A percentile compares a stretch with the other conserved stretches of the same genome.
phyloP scores from a whole-genome alignment of 495 filamentous ascomycete species.

The Podospora sp. region DNA sequence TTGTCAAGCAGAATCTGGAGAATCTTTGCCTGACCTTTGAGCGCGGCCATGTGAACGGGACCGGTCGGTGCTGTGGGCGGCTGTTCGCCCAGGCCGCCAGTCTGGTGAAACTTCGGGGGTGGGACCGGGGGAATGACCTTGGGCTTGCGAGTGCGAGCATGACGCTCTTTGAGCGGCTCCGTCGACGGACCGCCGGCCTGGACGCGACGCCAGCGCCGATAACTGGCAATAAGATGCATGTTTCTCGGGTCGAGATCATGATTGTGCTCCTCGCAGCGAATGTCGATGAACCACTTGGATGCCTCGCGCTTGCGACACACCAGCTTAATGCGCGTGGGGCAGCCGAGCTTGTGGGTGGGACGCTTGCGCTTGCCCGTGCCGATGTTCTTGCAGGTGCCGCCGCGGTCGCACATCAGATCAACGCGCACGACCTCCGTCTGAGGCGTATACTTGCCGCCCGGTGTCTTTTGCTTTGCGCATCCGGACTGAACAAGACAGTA shows the following conservation, averaged over 20 bases:
- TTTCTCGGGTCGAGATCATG: constrained; percentile 31
- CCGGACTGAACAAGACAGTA: constrained; percentile 33
- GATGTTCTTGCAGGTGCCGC: constrained; percentile 32
- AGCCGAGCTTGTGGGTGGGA: constrained; percentile 30
- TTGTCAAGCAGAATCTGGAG: constrained; percentile 37
- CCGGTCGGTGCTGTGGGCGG: constrained; percentile 21
- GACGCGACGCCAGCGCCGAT: constrained; percentile 33
- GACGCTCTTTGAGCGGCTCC: constrained; percentile 30
- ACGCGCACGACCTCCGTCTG: constrained; percentile 27
- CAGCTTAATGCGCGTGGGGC: constrained; percentile 32
- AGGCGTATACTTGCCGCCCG: constrained; percentile 18
- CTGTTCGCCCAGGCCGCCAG: constrained; percentile 10
- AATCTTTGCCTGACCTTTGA: constrained; percentile 36
- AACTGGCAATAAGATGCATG: constrained; percentile 31
- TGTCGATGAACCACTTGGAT: constrained; percentile 37
- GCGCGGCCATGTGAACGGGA: constrained; percentile 34
- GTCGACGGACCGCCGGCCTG: constrained; percentile 19
- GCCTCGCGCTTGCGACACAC: constrained; percentile 31
- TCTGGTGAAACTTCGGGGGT: constrained; percentile 28
- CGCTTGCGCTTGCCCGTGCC: constrained; percentile 33
- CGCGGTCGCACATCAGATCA: constrained; percentile 34
- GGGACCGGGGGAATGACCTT: constrained; percentile 24
- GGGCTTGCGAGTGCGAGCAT: constrained; percentile 20
- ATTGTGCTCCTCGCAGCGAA: constrained; percentile 35
- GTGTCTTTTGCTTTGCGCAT: constrained; percentile 23